Evolutionary conservation across 768 basidiomycete species (phyloP).

Genomic region (Suillus discolor): DNA sequence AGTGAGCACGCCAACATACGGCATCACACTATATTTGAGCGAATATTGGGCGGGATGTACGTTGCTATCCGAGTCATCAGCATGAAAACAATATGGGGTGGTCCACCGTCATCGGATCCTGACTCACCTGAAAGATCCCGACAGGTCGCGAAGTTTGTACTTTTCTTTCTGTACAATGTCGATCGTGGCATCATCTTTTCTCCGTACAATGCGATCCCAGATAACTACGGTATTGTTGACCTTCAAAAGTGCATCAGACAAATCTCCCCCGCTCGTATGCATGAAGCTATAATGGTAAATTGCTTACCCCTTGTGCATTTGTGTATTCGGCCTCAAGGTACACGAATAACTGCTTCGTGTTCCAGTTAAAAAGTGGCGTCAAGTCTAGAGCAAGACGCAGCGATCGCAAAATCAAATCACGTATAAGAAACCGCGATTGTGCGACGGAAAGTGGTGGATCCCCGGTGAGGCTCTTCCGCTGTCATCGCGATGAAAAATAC

Average conservation of each 20-base stretch:
- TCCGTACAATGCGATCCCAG: slow-evolving; percentile 91
- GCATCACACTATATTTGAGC: slow-evolving; percentile 90
- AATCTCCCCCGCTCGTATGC: not conserved
- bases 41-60: slow-evolving; percentile 66
- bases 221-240: slow-evolving; percentile 79
- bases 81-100: slow-evolving; percentile 5
- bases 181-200: slow-evolving; percentile 73
- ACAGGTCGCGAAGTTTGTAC: slow-evolving; percentile 79
- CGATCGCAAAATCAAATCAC: not conserved
- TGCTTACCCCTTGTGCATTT: slow-evolving; percentile 69
- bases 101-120: slow-evolving; percentile 13
- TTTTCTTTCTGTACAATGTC: slow-evolving; percentile 70
- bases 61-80: slow-evolving; percentile 48
- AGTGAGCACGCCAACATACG: slow-evolving; percentile 78
- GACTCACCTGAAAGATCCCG: slow-evolving; percentile 73
- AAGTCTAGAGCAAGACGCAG: slow-evolving; percentile 54
- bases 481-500: slow-evolving; percentile 33
- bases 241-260: slow-evolving; percentile 36
- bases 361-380: slow-evolving; percentile 87
- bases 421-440: slow-evolving; percentile 6
- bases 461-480: slow-evolving; percentile 24
- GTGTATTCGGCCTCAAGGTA: slow-evolving; percentile 86
- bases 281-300: not conserved
- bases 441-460: slow-evolving; percentile 14
- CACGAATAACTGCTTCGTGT: slow-evolving; percentile 93